A percentile compares a stretch with the other conserved stretches of the same genome.
phyloP scores from a whole-genome alignment of 2,329 filamentous ascomycete species.

The Cytospora piceicola region DNA sequence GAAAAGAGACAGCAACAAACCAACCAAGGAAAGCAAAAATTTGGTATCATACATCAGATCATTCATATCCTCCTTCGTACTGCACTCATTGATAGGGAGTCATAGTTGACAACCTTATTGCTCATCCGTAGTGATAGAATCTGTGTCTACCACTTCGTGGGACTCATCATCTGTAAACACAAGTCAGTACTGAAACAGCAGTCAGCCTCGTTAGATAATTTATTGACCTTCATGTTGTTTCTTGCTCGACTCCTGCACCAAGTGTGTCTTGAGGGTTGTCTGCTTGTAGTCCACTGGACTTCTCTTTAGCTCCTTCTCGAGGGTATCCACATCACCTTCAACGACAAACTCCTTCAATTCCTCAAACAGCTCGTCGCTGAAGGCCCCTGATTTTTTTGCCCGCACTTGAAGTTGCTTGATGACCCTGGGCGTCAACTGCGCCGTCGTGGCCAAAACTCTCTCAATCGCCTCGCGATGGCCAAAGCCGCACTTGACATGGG shows the following conservation, averaged over 20 bases:
- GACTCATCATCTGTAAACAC: not conserved
- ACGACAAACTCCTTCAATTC: constrained; percentile 20
- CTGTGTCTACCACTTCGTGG: not conserved
- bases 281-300: constrained; percentile 17
- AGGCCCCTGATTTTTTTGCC: constrained; percentile 32
- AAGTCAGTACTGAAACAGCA: not conserved
- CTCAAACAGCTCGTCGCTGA: constrained; percentile 25
- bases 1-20: not conserved
- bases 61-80: not conserved
- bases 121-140: not conserved
- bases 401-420: constrained; percentile 30
- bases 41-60: constrained; percentile 25
- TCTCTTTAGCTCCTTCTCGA: constrained; percentile 10
- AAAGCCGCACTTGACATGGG: constrained; percentile 33
- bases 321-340: not conserved
- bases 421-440: constrained; percentile 13
- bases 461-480: constrained; percentile 30
- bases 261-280: not conserved
- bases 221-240: not conserved
- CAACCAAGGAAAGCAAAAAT: not conserved
- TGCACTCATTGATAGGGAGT: not conserved
- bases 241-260: not conserved
- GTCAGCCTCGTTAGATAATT: no score
- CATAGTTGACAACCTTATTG: not conserved
- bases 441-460: constrained; percentile 15